Evolutionary conservation across 2,329 filamentous ascomycete genomes (phyloP).

Genomic region (Cucurbitaria berberidis): DNA sequence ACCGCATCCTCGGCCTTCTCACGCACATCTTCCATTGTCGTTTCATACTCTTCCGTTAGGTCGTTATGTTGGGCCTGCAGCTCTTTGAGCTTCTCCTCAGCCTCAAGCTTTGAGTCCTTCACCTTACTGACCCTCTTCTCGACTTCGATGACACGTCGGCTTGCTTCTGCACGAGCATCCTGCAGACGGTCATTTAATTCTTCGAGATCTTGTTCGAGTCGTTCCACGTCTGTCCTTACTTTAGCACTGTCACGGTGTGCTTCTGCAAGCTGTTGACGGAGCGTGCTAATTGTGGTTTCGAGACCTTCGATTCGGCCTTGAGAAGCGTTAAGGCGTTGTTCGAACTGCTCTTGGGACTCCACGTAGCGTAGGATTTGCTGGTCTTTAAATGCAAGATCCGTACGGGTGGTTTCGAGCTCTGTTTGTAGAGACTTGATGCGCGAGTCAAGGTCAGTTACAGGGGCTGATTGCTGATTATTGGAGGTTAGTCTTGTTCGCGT

Average conservation of each 20-base stretch:
- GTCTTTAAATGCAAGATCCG: conserved; percentile 31
- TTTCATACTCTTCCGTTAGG: conserved; percentile 34
- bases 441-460: conserved; percentile 5
- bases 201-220: conserved; percentile 33
- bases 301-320: conserved; percentile 40
- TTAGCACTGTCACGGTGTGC: conserved; percentile 36
- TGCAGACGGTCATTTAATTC: conserved; percentile 34
- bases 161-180: conserved; percentile 33
- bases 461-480: conserved; percentile 2
- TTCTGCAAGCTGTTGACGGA: conserved; percentile 45
- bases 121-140: conserved; percentile 39
- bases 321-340: conserved; percentile 32
- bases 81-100: conserved; percentile 32
- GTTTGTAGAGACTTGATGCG: conserved; percentile 19
- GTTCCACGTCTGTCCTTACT: conserved; percentile 32
- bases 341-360: conserved; percentile 31
- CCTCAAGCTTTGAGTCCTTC: conserved; percentile 35
- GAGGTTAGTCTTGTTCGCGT: conserved; percentile 5
- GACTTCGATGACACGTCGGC: conserved; percentile 35
- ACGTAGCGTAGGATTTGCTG: conserved; percentile 30
- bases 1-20: conserved; percentile 46
- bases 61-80: conserved; percentile 36
- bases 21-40: conserved; percentile 36
- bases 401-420: conserved; percentile 30
- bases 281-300: conserved; percentile 29